phyloP scores from a whole-genome alignment of 164 flowering plant species.

The Kingdonia uniflora region DNA sequence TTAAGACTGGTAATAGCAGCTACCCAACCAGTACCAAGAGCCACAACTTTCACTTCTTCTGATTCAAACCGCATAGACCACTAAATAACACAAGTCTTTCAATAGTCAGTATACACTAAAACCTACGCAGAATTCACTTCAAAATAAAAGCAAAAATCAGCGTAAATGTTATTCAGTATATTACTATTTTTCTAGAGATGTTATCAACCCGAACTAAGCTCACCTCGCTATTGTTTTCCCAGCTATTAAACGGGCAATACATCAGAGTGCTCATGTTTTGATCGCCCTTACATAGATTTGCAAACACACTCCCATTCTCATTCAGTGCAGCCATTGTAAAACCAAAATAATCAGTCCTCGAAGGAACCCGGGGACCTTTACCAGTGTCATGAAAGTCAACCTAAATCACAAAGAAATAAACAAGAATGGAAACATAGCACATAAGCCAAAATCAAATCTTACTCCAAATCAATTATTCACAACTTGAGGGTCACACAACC shows the following conservation, averaged over 20 bases:
- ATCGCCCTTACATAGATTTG: constrained; percentile 85
- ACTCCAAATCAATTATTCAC: no score
- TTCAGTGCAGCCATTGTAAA: constrained; percentile 92
- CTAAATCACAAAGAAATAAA: constrained; percentile 29
- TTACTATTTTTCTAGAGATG: no score
- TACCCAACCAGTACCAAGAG: constrained; percentile 83
- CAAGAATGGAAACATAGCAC: not conserved
- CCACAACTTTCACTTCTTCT: constrained; percentile 94
- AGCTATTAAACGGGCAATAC: constrained; percentile 94
- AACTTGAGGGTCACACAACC: no score
- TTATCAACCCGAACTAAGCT: constrained; percentile 3
- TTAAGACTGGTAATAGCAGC: constrained; percentile 85
- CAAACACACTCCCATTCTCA: constrained; percentile 92
- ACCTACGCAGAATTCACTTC: no score
- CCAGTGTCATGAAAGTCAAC: constrained; percentile 97
- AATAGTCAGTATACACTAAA: no score
- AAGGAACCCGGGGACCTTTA: constrained; percentile 84
- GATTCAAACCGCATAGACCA: constrained; percentile 99
- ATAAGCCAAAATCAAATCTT: not conserved
- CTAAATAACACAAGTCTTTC: constrained; percentile 19
- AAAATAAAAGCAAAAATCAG: no score
- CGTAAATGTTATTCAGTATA: no score
- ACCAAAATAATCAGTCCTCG: constrained; percentile 96
- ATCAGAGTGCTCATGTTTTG: constrained; percentile 88
- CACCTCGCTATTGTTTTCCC: constrained; percentile 99